Evolutionary conservation across 2,329 filamentous ascomycete species (phyloP).

Genomic region (Xylariaceae sp.): DNA sequence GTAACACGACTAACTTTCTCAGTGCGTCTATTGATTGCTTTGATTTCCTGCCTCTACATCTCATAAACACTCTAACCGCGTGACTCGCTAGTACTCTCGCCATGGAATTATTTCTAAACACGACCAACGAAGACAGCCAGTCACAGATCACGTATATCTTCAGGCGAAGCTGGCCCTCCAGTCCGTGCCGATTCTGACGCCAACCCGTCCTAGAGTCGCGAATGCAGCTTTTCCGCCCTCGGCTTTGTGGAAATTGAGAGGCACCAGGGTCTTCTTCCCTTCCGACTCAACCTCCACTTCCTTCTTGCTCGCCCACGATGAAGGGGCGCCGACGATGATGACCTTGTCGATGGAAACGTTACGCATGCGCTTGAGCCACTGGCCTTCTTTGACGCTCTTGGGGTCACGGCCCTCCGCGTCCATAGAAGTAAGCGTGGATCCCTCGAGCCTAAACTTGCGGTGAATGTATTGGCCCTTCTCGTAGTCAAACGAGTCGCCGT

Average conservation of each 20-base stretch:
- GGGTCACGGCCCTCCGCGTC: slow-evolving; percentile 61
- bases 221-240: slow-evolving; percentile 52
- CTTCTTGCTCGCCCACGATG: slow-evolving; percentile 67
- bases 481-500: slow-evolving; percentile 91
- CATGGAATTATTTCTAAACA: not conserved
- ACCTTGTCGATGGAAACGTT: slow-evolving; percentile 82
- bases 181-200: slow-evolving; percentile 55
- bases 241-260: slow-evolving; percentile 62
- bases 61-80: not conserved
- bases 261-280: slow-evolving; percentile 56
- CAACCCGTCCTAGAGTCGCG: slow-evolving; percentile 56
- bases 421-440: slow-evolving; percentile 66
- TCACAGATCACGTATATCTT: not conserved
- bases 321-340: slow-evolving; percentile 78
- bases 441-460: slow-evolving; percentile 71
- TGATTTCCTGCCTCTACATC: not conserved
- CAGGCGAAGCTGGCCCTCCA: slow-evolving; percentile 50
- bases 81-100: not conserved
- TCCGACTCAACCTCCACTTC: slow-evolving; percentile 59
- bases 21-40: not conserved
- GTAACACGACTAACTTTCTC: not conserved
- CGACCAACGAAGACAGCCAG: too few relatives aligned
- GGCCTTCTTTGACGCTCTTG: slow-evolving; percentile 65
- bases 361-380: slow-evolving; percentile 79
- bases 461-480: slow-evolving; percentile 86